Conservation (phyloP, 1,139 yeast species). For the Suzukiozyma palmioleophila region DNA sequence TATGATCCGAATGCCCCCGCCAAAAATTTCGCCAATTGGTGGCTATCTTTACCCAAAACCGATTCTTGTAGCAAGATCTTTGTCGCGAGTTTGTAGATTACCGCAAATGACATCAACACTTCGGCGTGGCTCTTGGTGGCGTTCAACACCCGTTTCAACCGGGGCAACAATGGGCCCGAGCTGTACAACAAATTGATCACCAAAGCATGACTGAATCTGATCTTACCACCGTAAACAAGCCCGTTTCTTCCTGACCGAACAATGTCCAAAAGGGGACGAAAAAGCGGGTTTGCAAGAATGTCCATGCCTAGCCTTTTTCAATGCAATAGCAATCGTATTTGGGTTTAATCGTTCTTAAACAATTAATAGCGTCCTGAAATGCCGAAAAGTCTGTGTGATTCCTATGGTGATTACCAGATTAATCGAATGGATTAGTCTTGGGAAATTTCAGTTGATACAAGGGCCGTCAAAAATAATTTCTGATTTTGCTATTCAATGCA, state of each 20-base stretch:
- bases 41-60: constrained; percentile 29
- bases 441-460: too few relatives aligned
- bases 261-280: constrained; percentile 38
- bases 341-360: too few relatives aligned
- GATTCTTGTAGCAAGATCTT: constrained; percentile 30
- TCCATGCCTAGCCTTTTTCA: constrained; percentile 11
- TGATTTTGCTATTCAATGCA: too few relatives aligned
- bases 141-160: constrained; percentile 45
- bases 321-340: too few relatives aligned
- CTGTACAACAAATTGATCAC: constrained; percentile 59
- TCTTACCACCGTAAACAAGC: constrained; percentile 66
- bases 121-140: constrained; percentile 67
- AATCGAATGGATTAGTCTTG: too few relatives aligned
- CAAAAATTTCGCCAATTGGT: constrained; percentile 40
- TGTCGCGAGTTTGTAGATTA: constrained; percentile 48
- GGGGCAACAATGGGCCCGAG: constrained; percentile 42
- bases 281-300: constrained; percentile 23
- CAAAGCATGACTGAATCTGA: constrained; percentile 70
- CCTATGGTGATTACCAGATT: too few relatives aligned
- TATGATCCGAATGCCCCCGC: constrained; percentile 67
- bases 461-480: too few relatives aligned
- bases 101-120: constrained; percentile 63
- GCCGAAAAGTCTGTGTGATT: too few relatives aligned
- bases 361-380: too few relatives aligned
- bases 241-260: constrained; percentile 47